Evolutionary conservation across 2,329 filamentous ascomycete genomes (phyloP).

Genomic region (Aurifilum marmelostoma): DNA sequence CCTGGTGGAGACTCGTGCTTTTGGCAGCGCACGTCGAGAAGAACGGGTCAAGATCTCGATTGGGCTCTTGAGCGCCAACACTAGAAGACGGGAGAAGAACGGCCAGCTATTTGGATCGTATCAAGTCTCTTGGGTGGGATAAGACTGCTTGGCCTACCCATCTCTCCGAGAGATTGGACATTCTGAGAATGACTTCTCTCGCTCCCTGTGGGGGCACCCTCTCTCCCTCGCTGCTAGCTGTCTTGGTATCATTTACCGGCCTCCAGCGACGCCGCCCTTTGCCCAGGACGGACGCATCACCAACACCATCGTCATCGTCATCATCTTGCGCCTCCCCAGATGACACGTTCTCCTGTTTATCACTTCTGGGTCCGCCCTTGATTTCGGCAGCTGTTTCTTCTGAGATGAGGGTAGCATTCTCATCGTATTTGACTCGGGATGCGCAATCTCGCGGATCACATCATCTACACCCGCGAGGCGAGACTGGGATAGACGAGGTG

Average conservation of each 20-base stretch:
- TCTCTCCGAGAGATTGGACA: background rate
- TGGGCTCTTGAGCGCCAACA: background rate
- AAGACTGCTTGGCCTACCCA: background rate
- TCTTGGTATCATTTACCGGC: background rate
- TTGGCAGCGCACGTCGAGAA: background rate
- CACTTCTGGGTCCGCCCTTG: conserved; percentile 13
- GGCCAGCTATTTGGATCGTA: background rate
- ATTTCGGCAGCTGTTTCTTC: conserved; percentile 11
- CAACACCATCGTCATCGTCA: background rate
- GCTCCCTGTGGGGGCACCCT: too few species aligned
- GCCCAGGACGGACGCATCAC: background rate
- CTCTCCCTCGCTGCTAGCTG: background rate
- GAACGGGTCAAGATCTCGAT: background rate
- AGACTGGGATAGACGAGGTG: background rate
- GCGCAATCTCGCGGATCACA: background rate
- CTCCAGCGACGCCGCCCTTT: background rate
- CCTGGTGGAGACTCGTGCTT: background rate
- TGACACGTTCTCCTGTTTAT: background rate
- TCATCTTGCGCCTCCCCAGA: background rate
- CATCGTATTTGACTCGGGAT: background rate
- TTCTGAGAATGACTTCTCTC: background rate
- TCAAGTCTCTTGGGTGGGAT: too few species aligned
- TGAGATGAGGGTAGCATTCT: conserved; percentile 2
- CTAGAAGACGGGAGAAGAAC: background rate
- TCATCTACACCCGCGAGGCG: background rate